Percentiles rank a stretch among this genome's conserved stretches.
phyloP scores from a whole-genome alignment of 805 yeast genomes.

The Candida palmyrensis region DNA sequence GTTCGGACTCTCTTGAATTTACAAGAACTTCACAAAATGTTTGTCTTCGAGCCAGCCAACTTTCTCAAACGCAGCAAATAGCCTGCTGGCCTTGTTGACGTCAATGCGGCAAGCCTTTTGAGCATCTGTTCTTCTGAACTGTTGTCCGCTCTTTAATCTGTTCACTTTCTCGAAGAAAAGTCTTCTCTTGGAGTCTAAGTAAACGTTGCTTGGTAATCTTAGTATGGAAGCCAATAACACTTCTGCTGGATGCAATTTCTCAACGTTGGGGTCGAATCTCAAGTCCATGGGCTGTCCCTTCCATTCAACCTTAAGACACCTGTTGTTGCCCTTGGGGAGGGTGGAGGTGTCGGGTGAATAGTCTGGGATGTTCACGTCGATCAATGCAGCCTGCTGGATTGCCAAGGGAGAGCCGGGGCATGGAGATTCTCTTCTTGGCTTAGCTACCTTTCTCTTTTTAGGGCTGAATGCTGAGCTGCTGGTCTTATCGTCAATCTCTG shows the following conservation, averaged over 20 bases:
- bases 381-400: slow-evolving; percentile 42
- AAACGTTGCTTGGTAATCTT: slow-evolving; percentile 81
- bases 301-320: slow-evolving; percentile 89
- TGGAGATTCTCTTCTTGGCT: slow-evolving; percentile 23
- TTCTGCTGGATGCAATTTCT: slow-evolving; percentile 88
- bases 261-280: slow-evolving; percentile 65
- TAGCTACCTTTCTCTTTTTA: slow-evolving; percentile 31
- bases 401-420: slow-evolving; percentile 33
- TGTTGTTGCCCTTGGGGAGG: slow-evolving; percentile 59
- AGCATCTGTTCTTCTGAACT: slow-evolving; percentile 94
- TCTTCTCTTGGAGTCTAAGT: slow-evolving; percentile 63
- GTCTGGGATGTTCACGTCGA: slow-evolving; percentile 73
- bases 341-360: slow-evolving; percentile 62
- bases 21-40: slow-evolving; percentile 44
- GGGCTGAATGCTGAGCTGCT: slow-evolving; percentile 16
- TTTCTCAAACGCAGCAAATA: slow-evolving; percentile 84
- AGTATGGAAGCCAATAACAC: slow-evolving; percentile 78
- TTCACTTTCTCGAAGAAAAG: slow-evolving; percentile 85
- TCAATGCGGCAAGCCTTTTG: slow-evolving; percentile 97
- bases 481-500: slow-evolving; percentile 1
- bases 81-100: slow-evolving; percentile 90
- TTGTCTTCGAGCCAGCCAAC: slow-evolving; percentile 88
- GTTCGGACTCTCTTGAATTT: background rate
- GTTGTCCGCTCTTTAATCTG: slow-evolving; percentile 61
- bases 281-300: slow-evolving; percentile 97